phyloP scores from a whole-genome alignment of 129 eudicot genomes.

The Chrysanthemum makinoi region DNA sequence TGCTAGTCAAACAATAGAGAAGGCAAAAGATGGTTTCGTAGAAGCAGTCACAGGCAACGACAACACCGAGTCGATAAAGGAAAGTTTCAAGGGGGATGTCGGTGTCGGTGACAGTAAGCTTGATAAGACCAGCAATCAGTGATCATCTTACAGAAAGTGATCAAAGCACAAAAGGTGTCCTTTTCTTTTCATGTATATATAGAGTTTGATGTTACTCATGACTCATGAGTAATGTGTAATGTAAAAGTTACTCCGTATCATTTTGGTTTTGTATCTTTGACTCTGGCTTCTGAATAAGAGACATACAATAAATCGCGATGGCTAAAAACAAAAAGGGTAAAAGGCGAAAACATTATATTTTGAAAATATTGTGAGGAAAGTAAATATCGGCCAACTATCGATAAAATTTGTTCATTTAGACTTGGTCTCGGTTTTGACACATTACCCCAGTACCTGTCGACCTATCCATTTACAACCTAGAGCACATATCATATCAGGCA shows the following conservation, averaged over 20 bases:
- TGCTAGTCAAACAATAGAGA: constrained; percentile 39
- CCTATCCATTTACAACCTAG: too few species aligned
- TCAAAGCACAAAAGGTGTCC: neutral
- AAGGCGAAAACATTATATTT: too few species aligned
- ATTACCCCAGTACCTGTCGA: too few species aligned
- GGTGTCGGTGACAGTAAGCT: constrained; percentile 25
- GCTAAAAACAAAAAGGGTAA: too few species aligned
- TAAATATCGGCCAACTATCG: too few species aligned
- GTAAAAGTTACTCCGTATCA: neutral
- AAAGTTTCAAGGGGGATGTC: constrained; percentile 29
- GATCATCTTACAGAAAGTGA: constrained; percentile 3
- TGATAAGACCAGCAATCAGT: constrained; percentile 15
- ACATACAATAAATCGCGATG: neutral
- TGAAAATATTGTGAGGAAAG: too few species aligned
- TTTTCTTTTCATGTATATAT: constrained; percentile 3
- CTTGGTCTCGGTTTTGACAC: too few species aligned
- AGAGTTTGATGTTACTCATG: neutral
- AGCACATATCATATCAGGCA: too few species aligned
- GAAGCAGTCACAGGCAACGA: constrained; percentile 27
- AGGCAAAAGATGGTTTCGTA: constrained; percentile 24
- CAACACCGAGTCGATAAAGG: constrained; percentile 26
- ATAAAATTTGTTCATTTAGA: too few species aligned
- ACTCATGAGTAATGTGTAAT: neutral
- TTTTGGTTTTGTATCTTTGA: neutral
- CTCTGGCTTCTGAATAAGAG: too few species aligned